These are phyloP conservation scores for Umbelopsis sp. DNA, from an alignment of 192 early-diverging fungal genomes.

Conservation along the genomic window DNA sequence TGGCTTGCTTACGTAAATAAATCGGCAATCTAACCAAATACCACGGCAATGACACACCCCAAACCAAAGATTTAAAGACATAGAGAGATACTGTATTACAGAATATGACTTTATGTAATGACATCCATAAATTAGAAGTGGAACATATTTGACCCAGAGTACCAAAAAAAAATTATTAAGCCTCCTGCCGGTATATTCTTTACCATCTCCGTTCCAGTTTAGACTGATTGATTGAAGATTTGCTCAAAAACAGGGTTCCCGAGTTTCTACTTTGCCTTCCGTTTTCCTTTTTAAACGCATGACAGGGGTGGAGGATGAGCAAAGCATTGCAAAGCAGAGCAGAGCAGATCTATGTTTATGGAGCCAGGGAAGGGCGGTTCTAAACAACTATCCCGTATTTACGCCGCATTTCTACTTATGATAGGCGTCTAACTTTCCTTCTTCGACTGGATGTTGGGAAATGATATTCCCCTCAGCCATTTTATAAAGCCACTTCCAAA, in stretches of 20 bases:
- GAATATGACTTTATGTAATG: background rate
- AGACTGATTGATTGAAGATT: background rate
- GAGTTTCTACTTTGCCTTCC: conserved; percentile 1
- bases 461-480: background rate
- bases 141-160: background rate
- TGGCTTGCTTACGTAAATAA: conserved; percentile 37
- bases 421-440: no score
- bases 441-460: no score
- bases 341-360: no score
- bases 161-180: no score
- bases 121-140: background rate
- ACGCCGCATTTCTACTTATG: no score
- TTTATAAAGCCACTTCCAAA: no score
- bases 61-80: background rate
- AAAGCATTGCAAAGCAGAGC: background rate
- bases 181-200: no score
- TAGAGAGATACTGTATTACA: background rate
- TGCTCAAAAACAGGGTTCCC: background rate
- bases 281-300: background rate
- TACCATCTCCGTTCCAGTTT: background rate
- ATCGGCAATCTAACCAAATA: conserved; percentile 19
- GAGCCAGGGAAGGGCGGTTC: no score
- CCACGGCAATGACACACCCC: background rate
- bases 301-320: no score
- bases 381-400: no score